These are phyloP conservation scores for Saturnispora gosingensis DNA, from an alignment of 805 yeast genomes.

Conservation along the genomic window DNA sequence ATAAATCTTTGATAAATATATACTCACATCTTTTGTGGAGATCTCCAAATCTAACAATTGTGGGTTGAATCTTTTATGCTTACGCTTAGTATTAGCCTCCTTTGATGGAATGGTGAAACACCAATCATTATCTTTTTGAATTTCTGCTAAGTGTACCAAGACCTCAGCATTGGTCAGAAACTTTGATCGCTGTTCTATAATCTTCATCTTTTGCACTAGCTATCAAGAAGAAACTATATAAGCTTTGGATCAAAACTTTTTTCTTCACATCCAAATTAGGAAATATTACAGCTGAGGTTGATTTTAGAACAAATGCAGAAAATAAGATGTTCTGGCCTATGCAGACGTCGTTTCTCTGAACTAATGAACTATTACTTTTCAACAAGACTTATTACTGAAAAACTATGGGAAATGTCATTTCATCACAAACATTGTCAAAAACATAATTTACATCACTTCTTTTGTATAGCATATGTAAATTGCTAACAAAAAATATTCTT, in stretches of 20 bases:
- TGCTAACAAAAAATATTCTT: too few relatives aligned
- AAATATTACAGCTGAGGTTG: neutral
- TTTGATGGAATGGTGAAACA: constrained; percentile 26
- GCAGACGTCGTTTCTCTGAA: too few relatives aligned
- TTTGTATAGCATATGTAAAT: too few relatives aligned
- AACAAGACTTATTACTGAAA: too few relatives aligned
- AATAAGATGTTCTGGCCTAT: too few relatives aligned
- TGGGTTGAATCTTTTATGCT: constrained; percentile 23
- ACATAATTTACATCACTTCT: too few relatives aligned
- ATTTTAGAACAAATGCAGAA: neutral
- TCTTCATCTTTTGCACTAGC: constrained; percentile 21
- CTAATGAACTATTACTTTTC: too few relatives aligned
- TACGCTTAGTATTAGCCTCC: constrained; percentile 15
- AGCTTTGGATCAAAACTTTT: neutral
- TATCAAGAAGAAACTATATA: neutral
- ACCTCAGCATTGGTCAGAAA: constrained; percentile 63
- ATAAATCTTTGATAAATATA: constrained; percentile 29
- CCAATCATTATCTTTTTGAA: constrained; percentile 42
- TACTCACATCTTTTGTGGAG: constrained; percentile 38
- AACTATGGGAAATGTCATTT: too few relatives aligned
- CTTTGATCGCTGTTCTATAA: constrained; percentile 43
- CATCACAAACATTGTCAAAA: too few relatives aligned
- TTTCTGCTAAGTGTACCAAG: constrained; percentile 39
- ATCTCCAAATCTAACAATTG: constrained; percentile 39
- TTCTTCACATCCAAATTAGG: neutral